Conservation (phyloP, 2,329 filamentous ascomycete species). For the Chrysosphaeria jannelii region DNA sequence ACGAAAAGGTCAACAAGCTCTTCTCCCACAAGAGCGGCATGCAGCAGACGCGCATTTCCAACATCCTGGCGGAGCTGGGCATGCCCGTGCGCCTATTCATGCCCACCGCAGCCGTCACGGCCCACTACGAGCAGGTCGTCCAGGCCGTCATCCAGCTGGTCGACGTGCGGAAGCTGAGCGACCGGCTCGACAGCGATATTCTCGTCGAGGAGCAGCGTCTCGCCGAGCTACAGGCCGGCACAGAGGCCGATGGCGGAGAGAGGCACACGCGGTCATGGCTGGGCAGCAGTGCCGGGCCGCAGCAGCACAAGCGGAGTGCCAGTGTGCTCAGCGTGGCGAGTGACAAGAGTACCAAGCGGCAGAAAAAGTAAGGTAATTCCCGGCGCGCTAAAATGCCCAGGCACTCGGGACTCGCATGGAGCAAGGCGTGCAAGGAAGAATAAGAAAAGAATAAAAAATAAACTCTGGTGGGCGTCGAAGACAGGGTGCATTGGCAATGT, state of each 20-base stretch:
- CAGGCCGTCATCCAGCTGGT: conserved; percentile 35
- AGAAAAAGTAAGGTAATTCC: conserved; percentile 23
- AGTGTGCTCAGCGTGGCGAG: conserved; percentile 46
- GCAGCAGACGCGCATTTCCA: conserved; percentile 45
- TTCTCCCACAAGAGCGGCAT: conserved; percentile 48
- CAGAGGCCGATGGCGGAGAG: conserved; percentile 1
- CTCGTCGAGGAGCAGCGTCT: conserved; percentile 26
- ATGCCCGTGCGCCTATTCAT: conserved; percentile 40
- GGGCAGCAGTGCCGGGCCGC: too few relatives aligned
- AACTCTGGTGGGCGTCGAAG: too few relatives aligned
- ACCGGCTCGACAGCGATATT: conserved; percentile 48
- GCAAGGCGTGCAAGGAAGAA: too few relatives aligned
- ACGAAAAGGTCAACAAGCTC: conserved; percentile 51
- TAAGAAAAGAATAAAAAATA: too few relatives aligned
- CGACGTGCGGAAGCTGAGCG: conserved; percentile 41
- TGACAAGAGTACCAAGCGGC: conserved; percentile 28
- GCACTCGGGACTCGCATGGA: too few relatives aligned
- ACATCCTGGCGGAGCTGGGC: conserved; percentile 40
- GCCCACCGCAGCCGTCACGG: conserved; percentile 41
- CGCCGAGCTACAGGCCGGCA: conserved; percentile 11
- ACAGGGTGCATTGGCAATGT: too few relatives aligned
- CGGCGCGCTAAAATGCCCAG: too few relatives aligned
- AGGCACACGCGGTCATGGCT: conserved; percentile 5
- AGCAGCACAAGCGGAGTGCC: conserved; percentile 56
- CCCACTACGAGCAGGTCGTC: conserved; percentile 40